Conservation (phyloP, 768 basidiomycete species). For the Auriscalpium orientale region DNA sequence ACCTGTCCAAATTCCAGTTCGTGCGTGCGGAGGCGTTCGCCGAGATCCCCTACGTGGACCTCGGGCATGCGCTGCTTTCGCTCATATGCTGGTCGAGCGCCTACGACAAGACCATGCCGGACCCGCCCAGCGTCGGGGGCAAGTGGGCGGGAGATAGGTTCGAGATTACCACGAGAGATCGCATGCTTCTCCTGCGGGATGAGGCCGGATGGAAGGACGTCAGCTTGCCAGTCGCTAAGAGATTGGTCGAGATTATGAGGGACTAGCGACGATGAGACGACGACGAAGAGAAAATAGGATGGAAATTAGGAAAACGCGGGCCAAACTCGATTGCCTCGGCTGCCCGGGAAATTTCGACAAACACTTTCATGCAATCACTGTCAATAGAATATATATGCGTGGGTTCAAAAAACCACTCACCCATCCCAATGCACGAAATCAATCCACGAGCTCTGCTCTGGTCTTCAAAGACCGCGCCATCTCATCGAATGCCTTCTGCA, state of each 20-base stretch:
- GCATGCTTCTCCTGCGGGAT: neutral
- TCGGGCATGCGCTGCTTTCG: neutral
- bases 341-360: too few species aligned
- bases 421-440: too few species aligned
- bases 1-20: constrained; percentile 6
- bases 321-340: too few species aligned
- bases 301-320: too few species aligned
- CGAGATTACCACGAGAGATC: neutral
- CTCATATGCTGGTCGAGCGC: neutral
- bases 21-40: constrained; percentile 1
- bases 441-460: constrained; percentile 30
- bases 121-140: neutral
- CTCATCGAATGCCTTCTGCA: constrained; percentile 40
- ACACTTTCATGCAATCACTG: too few species aligned
- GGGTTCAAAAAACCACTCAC: too few species aligned
- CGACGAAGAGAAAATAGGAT: too few species aligned
- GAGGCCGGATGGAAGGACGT: neutral
- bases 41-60: neutral
- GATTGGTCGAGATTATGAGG: neutral
- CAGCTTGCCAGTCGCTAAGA: neutral
- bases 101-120: neutral
- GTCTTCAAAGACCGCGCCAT: constrained; percentile 53
- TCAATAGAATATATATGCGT: too few species aligned
- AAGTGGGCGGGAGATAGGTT: neutral
- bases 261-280: too few species aligned